A percentile compares a stretch with the other conserved stretches of the same genome.
Conservation (phyloP, 2,329 filamentous ascomycete genomes). For the Tolypocladium pustulatum region DNA sequence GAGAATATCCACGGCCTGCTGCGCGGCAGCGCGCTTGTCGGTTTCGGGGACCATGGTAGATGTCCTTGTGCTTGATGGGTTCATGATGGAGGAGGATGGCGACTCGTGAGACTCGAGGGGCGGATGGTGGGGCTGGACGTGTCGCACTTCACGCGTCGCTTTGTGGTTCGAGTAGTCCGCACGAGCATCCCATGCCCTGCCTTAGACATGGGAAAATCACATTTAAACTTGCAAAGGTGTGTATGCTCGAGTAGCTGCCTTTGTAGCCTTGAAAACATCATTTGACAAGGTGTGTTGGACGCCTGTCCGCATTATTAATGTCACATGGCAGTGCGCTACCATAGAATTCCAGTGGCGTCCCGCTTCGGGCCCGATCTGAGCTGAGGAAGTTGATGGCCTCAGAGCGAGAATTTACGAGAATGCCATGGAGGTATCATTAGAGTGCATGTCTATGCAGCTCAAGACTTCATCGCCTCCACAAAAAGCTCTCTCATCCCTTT, state of each 20-base stretch:
- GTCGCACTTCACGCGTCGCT: neutral
- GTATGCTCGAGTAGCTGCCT: neutral
- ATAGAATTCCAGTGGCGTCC: neutral
- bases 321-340: neutral
- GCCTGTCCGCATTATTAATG: neutral
- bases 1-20: constrained; percentile 73
- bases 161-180: neutral
- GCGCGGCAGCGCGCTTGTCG: constrained; percentile 65
- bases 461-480: constrained; percentile 52
- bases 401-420: neutral
- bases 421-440: neutral
- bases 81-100: neutral
- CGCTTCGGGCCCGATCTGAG: neutral
- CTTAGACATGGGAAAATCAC: neutral
- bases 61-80: constrained; percentile 1
- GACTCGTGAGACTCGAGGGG: neutral
- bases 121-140: neutral
- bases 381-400: neutral
- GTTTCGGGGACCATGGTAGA: constrained; percentile 32
- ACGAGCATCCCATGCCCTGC: neutral
- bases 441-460: constrained; percentile 6
- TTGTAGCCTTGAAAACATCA: neutral
- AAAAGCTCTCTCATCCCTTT: constrained; percentile 80
- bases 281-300: neutral
- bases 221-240: neutral